These are phyloP conservation scores for Brassica juncea DNA, from an alignment of 345 rosid genomes.

Conservation along the genomic window DNA sequence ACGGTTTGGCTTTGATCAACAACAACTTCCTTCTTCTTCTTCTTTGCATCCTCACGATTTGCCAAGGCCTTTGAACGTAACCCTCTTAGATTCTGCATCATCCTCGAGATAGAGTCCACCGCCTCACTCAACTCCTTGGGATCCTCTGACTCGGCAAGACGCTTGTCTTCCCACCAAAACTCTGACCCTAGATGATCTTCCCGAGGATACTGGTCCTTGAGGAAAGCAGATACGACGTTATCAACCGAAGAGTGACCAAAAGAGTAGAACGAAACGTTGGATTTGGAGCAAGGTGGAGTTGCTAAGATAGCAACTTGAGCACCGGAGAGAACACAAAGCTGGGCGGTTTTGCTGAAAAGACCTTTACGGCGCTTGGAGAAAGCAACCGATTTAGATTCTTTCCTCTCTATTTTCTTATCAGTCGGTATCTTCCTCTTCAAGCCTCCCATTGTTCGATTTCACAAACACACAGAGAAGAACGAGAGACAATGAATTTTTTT, in stretches of 20 bases:
- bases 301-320: conserved; percentile 17
- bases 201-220: neutral
- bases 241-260: conserved; percentile 36
- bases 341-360: conserved; percentile 25
- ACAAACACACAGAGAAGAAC: neutral
- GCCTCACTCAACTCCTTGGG: neutral
- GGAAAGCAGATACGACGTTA: conserved; percentile 27
- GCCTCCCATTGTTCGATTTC: conserved; percentile 23
- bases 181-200: neutral
- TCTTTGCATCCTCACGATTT: neutral
- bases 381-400: neutral
- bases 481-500: neutral
- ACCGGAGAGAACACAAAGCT: conserved; percentile 27
- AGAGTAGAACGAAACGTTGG: conserved; percentile 13
- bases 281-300: conserved; percentile 9
- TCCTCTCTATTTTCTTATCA: neutral
- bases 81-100: neutral
- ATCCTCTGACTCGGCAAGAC: neutral
- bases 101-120: neutral
- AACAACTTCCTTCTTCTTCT: neutral
- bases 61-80: neutral
- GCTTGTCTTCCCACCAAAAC: conserved; percentile 29
- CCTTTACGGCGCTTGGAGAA: conserved; percentile 30
- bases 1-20: neutral
- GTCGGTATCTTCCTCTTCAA: conserved; percentile 2